Evolutionary conservation across 495 filamentous ascomycete species (phyloP).

Genomic region (Podospora pseudopauciseta): DNA sequence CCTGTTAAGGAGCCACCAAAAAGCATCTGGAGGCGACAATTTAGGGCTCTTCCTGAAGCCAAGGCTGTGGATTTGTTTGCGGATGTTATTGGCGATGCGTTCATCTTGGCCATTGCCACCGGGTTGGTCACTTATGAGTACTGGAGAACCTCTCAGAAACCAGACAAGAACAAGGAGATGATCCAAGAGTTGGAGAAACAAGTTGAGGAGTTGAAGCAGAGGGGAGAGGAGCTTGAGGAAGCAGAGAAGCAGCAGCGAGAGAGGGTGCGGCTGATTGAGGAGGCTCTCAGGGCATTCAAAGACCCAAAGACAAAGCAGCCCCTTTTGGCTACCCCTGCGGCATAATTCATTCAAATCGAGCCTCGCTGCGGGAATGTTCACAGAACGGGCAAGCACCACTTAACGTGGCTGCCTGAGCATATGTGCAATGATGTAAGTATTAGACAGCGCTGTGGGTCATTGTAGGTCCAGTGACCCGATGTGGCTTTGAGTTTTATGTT

Average conservation of each 20-base stretch:
- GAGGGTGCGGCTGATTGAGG: constrained; percentile 63
- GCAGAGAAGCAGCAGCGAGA: constrained; percentile 54
- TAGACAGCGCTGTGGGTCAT: not conserved
- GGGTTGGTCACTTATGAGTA: constrained; percentile 80
- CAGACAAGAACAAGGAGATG: constrained; percentile 59
- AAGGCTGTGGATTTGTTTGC: constrained; percentile 96
- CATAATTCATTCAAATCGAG: not conserved
- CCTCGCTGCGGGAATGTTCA: not conserved
- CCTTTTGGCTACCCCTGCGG: constrained; percentile 30
- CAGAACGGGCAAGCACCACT: not conserved
- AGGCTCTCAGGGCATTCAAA: constrained; percentile 60
- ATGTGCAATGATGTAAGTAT: constrained; percentile 10
- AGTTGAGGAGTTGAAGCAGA: constrained; percentile 54
- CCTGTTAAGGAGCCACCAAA: constrained; percentile 31
- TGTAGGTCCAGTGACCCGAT: not conserved
- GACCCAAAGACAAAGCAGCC: constrained; percentile 50
- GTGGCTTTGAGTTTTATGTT: constrained; percentile 5
- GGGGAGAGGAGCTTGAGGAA: constrained; percentile 63
- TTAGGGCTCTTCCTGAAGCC: constrained; percentile 74
- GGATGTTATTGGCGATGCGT: constrained; percentile 87
- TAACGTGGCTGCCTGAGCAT: not conserved
- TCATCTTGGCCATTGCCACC: constrained; percentile 79
- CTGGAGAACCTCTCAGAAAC: constrained; percentile 67
- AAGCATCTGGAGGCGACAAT: constrained; percentile 51
- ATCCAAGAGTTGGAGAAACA: constrained; percentile 69